Evolutionary conservation across 371 early-diverging fungal species (phyloP).

Genomic region (Circinella umbellata): DNA sequence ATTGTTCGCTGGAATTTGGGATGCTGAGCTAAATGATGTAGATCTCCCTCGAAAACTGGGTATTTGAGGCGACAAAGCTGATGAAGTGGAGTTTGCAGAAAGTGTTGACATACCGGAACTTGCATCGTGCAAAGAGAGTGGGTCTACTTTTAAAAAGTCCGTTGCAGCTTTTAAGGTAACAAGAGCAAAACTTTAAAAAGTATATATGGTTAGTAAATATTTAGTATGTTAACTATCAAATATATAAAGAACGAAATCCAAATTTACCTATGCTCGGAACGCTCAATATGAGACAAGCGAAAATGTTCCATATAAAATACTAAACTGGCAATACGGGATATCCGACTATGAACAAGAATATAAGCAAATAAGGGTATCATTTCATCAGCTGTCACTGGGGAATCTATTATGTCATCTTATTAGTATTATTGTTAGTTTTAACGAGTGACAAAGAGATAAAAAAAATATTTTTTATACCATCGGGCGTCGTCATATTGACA

Average conservation of each 20-base stretch:
- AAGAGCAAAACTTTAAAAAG: slow-evolving; percentile 48
- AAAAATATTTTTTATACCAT: slow-evolving; percentile 23
- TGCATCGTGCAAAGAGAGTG: slow-evolving; percentile 47
- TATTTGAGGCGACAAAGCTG: slow-evolving; percentile 30
- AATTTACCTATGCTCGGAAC: slow-evolving; percentile 53
- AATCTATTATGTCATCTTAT: slow-evolving; percentile 15
- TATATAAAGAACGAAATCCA: too few relatives aligned
- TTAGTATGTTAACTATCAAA: too few relatives aligned
- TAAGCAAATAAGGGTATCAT: slow-evolving; percentile 66
- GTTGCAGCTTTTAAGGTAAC: slow-evolving; percentile 59
- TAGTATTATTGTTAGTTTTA: too few relatives aligned
- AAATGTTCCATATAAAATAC: slow-evolving; percentile 63
- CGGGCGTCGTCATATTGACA: slow-evolving; percentile 9
- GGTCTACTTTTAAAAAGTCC: slow-evolving; percentile 63
- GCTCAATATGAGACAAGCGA: slow-evolving; percentile 52
- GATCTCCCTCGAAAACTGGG: slow-evolving; percentile 30
- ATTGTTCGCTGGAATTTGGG: slow-evolving; percentile 4
- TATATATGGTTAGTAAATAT: too few relatives aligned
- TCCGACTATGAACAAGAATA: slow-evolving; percentile 55
- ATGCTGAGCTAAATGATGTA: slow-evolving; percentile 35
- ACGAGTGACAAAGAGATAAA: too few relatives aligned
- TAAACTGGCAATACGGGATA: slow-evolving; percentile 57
- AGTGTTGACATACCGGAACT: slow-evolving; percentile 31
- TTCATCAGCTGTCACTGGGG: slow-evolving; percentile 65
- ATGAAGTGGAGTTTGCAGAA: slow-evolving; percentile 29